Base-by-base conservation (phyloP, 176 grass and related monocot genomes). In the Bothriochloa decipiens region DNA sequence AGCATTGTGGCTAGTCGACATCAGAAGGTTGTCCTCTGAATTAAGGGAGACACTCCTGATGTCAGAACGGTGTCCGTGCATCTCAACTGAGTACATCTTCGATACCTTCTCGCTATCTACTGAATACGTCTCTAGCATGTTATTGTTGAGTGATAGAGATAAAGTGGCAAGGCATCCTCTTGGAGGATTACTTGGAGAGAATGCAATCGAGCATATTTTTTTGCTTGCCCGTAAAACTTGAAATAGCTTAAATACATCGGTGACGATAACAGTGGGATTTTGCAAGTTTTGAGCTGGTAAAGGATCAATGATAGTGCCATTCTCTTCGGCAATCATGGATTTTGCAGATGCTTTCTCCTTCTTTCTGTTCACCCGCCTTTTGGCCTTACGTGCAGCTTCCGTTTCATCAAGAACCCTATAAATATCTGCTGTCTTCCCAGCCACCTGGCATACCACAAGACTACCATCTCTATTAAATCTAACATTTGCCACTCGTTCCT, bases 1-100 rank as follows among this genome's bases (percentile, higher is more conserved):
- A 53, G 91, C 81, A 79, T 93, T 95, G 60, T 97, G 95, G 80
- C 95, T 97, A 70, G 95, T 95, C n/a, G 95, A 97, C 88, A 97
- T 84, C 65, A 97, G 58, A 29, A 97, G 92, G 76, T 91, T 94
- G 71, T 86, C 84, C 72, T 97, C 92, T 2, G 84, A 92, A 86
- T 92, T 97, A 88, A 97, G 92, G 3, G 92, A 83, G 61, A 95
- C 84, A 73, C 92, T 95, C 78, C 95, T 89, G 81, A 95, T 91
- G 70, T 94, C 92, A 43, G 92, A 95, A 74, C 82, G 92, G 84
- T 97, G 95, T 39, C 95, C 92, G 11, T 91, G 95, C 73, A 97
- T 83, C 77, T 97, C 95, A 84, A 97, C 86, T 1, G 95, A 97
- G 65, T 93, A 72, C 90, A 95, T 87, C 68, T 94, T 97, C 4